A percentile compares a stretch with the other conserved stretches of the same genome.
These are phyloP conservation scores for Glycine tomentella DNA, from an alignment of 306 rosid genomes.

Conservation along the genomic window DNA sequence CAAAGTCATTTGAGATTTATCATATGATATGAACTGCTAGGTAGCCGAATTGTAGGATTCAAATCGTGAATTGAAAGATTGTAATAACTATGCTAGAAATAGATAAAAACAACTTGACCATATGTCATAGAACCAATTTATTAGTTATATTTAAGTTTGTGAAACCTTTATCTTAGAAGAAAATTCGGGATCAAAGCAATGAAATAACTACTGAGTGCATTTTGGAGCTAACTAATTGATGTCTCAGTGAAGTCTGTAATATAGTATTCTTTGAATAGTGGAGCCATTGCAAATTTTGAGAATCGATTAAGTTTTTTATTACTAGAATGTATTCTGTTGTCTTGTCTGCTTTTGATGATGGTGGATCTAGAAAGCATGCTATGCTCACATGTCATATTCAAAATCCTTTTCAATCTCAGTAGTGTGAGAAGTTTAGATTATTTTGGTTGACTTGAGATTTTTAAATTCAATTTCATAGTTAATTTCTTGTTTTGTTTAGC, in stretches of 20 bases:
- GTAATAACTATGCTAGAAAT: too few relatives aligned
- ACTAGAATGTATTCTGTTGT: constrained; percentile 37
- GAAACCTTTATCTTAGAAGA: not conserved
- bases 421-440: constrained; percentile 23
- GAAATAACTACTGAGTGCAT: constrained; percentile 1
- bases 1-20: too few relatives aligned
- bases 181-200: not conserved
- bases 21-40: too few relatives aligned
- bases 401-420: constrained; percentile 35
- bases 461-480: constrained; percentile 39
- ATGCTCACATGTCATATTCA: not conserved
- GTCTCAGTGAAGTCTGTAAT: not conserved
- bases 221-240: constrained; percentile 34
- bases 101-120: not conserved
- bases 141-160: not conserved
- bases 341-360: constrained; percentile 37
- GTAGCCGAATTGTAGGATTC: too few relatives aligned
- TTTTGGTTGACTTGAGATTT: constrained; percentile 37
- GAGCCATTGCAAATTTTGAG: constrained; percentile 17
- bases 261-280: constrained; percentile 18
- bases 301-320: not conserved
- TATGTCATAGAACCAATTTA: not conserved
- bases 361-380: constrained; percentile 37
- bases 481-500: constrained; percentile 38
- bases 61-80: too few relatives aligned